Conservation (phyloP, 306 rosid species). For the Vicia sativa region DNA sequence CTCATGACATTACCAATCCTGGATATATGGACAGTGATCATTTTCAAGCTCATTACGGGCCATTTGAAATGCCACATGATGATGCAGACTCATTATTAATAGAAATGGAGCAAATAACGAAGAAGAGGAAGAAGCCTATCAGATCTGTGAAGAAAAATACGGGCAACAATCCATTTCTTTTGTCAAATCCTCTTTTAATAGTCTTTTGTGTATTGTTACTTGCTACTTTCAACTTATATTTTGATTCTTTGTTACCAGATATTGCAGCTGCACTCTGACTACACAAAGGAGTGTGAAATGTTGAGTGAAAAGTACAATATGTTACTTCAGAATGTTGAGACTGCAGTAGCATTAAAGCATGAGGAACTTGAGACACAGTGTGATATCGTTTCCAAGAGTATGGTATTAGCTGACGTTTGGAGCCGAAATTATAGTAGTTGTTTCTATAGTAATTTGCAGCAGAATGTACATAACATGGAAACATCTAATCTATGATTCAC, state of each 20-base stretch:
- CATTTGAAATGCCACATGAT: slow-evolving; percentile 10
- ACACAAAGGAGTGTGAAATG: slow-evolving; percentile 25
- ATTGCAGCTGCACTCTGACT: slow-evolving; percentile 39
- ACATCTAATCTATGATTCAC: neutral
- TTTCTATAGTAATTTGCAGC: neutral
- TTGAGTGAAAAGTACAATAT: slow-evolving; percentile 35
- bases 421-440: neutral
- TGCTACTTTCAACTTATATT: slow-evolving; percentile 24
- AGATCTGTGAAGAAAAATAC: slow-evolving; percentile 28
- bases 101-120: slow-evolving; percentile 39
- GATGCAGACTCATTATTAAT: slow-evolving; percentile 27
- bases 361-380: slow-evolving; percentile 37
- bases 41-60: slow-evolving; percentile 20
- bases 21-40: slow-evolving; percentile 9
- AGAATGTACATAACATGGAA: slow-evolving; percentile 19
- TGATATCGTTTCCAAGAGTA: slow-evolving; percentile 31
- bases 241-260: slow-evolving; percentile 24
- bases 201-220: slow-evolving; percentile 2
- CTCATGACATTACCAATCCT: slow-evolving; percentile 12
- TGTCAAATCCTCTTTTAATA: neutral
- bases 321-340: slow-evolving; percentile 34
- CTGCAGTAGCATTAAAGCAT: neutral
- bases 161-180: slow-evolving; percentile 8
- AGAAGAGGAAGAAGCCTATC: slow-evolving; percentile 38
- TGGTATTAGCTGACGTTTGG: slow-evolving; percentile 38